A percentile compares a stretch with the other conserved stretches of the same genome.
Evolutionary conservation across 2,329 filamentous ascomycete genomes (phyloP).

Genomic region (Fusarium verticillioides): DNA sequence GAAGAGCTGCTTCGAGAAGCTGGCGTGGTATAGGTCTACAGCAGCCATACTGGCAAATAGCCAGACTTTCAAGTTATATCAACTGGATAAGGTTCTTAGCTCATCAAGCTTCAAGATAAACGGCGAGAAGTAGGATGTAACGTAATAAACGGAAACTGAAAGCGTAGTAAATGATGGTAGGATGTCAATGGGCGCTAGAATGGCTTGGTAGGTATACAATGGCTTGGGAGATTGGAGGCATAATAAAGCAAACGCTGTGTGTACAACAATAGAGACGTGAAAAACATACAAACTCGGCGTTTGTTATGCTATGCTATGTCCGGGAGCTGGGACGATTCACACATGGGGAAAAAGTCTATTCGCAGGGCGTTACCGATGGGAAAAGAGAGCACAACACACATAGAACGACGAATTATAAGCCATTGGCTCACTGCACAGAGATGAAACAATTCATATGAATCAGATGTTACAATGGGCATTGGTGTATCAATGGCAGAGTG

Average conservation of each 20-base stretch:
- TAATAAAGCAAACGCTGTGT: background rate
- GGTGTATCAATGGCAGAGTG: slow-evolving; percentile 6
- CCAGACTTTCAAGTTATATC: background rate
- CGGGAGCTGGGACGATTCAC: slow-evolving; percentile 20
- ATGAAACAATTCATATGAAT: background rate
- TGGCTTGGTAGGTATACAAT: background rate
- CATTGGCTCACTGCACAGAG: slow-evolving; percentile 17
- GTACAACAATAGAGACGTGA: slow-evolving; percentile 2
- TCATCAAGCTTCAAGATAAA: background rate
- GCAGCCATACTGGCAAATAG: slow-evolving; percentile 16
- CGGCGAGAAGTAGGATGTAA: background rate
- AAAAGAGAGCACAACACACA: background rate
- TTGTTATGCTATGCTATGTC: slow-evolving; percentile 11
- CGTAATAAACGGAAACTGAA: background rate
- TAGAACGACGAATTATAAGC: background rate
- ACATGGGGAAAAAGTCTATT: slow-evolving; percentile 21
- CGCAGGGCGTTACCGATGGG: background rate
- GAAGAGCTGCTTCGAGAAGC: slow-evolving; percentile 27
- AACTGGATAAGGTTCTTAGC: slow-evolving; percentile 21
- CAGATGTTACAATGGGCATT: background rate
- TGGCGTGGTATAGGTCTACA: slow-evolving; percentile 23
- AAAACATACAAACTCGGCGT: slow-evolving; percentile 16
- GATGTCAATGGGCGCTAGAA: background rate
- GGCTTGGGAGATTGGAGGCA: background rate
- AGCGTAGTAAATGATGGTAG: background rate